Evolutionary conservation across 139 green algal species (phyloP), one percentile per base, ranked within the genome.

Genomic region (Chlamydomonas sp.): DNA sequence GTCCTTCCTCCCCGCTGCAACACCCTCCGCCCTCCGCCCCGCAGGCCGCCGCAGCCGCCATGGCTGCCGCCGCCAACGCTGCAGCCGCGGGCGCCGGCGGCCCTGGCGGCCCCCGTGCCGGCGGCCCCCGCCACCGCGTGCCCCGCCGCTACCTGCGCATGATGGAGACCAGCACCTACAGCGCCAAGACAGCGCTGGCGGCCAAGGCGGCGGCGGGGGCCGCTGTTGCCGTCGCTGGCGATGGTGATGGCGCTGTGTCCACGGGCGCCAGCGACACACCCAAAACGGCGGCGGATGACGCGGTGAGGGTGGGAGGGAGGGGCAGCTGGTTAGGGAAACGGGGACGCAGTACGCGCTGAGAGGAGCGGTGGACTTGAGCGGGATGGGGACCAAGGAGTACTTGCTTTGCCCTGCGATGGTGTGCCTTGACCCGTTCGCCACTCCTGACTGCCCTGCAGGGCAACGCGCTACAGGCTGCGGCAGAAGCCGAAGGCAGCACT

Each of bases 91-190:
- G 64, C 18, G 80, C 16, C 68, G 68, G 10, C 64, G 16, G 61
- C 61, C 31, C 31, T 49, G 31, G 31, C 31, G 31, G n/a, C 62
- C 31, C 71, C n/a, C 71, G 71, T 7, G 15, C 7, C 14, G 74
- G 74, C 49, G 77, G 71, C n/a, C 75, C 72, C 82, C 82, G 82
- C 82, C 63, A 79, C 71, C 69, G 82, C 0, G 71, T 86, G n/a
- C 82, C 82, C 5, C 82, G 82, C n/a, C 71, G 82, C 60, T 86
- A 86, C 72, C 82, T 86, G 61, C 82, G 82, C n/a, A 86, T 86
- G 82, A 86, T 86, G 82, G 72, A 77, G 10, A 86, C 82, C 18
- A 86, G 18, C 69, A 9, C 57, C 18, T 86, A 80, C 61, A 72
- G 59, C 4, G 18, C 61, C 17, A 86, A 73, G 60, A 61, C 72